Conservation (phyloP, 768 basidiomycete species). For the Tephrocybe sp. region DNA sequence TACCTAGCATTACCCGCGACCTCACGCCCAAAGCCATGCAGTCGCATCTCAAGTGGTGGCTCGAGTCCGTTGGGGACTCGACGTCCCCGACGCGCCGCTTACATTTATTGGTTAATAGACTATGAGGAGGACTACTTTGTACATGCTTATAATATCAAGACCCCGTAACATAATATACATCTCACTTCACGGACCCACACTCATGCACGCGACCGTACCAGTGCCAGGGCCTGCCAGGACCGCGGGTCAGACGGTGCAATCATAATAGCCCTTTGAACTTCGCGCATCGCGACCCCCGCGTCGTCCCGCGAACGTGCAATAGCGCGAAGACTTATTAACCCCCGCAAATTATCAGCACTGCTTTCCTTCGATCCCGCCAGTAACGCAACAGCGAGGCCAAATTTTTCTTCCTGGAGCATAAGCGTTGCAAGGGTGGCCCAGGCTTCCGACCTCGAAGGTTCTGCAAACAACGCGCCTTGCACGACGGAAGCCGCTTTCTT, state of each 20-base stretch:
- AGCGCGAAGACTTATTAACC: slow-evolving; percentile 50
- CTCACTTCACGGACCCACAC: not conserved
- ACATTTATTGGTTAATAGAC: slow-evolving; percentile 39
- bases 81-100: slow-evolving; percentile 47
- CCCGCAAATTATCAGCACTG: slow-evolving; percentile 35
- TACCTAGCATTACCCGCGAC: slow-evolving; percentile 35
- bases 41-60: slow-evolving; percentile 63
- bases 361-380: slow-evolving; percentile 29
- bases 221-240: slow-evolving; percentile 64
- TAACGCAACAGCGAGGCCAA: slow-evolving; percentile 44
- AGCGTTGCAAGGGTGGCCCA: slow-evolving; percentile 58
- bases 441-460: slow-evolving; percentile 50
- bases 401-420: slow-evolving; percentile 47
- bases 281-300: slow-evolving; percentile 30
- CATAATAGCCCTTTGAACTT: slow-evolving; percentile 65
- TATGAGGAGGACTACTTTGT: slow-evolving; percentile 16
- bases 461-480: slow-evolving; percentile 56
- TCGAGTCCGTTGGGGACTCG: slow-evolving; percentile 44
- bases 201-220: slow-evolving; percentile 36
- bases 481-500: slow-evolving; percentile 49
- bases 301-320: slow-evolving; percentile 34
- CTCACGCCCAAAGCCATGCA: slow-evolving; percentile 44
- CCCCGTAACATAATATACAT: slow-evolving; percentile 13
- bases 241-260: slow-evolving; percentile 51
- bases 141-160: slow-evolving; percentile 15